Percentiles rank a stretch among this genome's conserved stretches.
These are phyloP conservation scores for Echites panduratus DNA, from an alignment of 257 asterid species.

Conservation along the genomic window DNA sequence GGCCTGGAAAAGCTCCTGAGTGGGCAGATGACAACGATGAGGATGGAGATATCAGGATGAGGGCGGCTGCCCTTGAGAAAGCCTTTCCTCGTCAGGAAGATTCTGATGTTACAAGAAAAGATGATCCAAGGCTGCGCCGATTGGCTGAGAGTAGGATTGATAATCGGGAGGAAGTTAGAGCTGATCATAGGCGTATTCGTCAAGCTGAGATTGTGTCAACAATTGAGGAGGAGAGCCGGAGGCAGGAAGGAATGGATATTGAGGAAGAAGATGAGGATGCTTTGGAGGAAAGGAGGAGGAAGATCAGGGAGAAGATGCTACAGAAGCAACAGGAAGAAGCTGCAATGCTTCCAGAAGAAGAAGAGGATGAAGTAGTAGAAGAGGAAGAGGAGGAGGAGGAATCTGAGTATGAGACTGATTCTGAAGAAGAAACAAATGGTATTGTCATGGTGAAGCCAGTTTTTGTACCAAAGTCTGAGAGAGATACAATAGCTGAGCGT, in stretches of 20 bases:
- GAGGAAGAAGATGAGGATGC: slow-evolving; percentile 90
- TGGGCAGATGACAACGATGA: slow-evolving; percentile 88
- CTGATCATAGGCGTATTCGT: slow-evolving; percentile 84
- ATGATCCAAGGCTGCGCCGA: slow-evolving; percentile 82
- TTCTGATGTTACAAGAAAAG: slow-evolving; percentile 36
- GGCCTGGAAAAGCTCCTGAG: slow-evolving; percentile 98
- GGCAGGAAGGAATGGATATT: slow-evolving; percentile 52
- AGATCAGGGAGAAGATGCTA: slow-evolving; percentile 65
- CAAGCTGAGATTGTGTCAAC: slow-evolving; percentile 94
- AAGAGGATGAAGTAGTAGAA: slow-evolving; percentile 58
- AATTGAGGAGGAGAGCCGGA: slow-evolving; percentile 67
- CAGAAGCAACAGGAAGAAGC: slow-evolving; percentile 72
- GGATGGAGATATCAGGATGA: slow-evolving; percentile 60
- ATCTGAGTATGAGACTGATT: slow-evolving; percentile 86
- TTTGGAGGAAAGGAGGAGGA: slow-evolving; percentile 51
- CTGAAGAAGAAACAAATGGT: slow-evolving; percentile 67
- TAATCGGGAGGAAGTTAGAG: slow-evolving; percentile 78
- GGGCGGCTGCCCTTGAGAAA: slow-evolving; percentile 54
- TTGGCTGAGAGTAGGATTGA: slow-evolving; percentile 78
- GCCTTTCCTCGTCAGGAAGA: slow-evolving; percentile 57
- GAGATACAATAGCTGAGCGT: slow-evolving; percentile 86
- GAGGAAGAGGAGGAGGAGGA: slow-evolving; percentile 58
- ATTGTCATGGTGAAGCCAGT: slow-evolving; percentile 79
- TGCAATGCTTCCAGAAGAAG: slow-evolving; percentile 63
- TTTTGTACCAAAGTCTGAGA: slow-evolving; percentile 65